Conservation (phyloP, 1,139 yeast genomes). For the Diutina neorugosa region DNA sequence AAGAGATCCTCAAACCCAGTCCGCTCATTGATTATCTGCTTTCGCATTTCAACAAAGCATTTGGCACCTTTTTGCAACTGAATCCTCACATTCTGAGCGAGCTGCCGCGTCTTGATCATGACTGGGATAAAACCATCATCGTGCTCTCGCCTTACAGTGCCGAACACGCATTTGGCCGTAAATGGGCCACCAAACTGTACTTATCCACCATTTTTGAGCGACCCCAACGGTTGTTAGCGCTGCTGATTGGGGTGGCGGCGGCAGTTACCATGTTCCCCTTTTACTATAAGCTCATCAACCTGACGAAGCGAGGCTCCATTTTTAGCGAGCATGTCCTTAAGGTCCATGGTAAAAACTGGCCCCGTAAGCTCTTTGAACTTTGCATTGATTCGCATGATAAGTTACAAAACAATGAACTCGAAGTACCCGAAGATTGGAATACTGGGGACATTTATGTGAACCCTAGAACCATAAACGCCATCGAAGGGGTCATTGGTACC, state of each 20-base stretch:
- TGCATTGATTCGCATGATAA: constrained; percentile 50
- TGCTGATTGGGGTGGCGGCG: constrained; percentile 67
- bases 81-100: constrained; percentile 45
- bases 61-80: constrained; percentile 35
- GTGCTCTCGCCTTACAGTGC: constrained; percentile 49
- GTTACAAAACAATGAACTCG: constrained; percentile 43
- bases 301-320: constrained; percentile 35
- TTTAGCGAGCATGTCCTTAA: constrained; percentile 48
- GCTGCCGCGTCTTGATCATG: constrained; percentile 32
- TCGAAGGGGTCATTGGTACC: constrained; percentile 74
- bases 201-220: constrained; percentile 67
- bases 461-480: constrained; percentile 55
- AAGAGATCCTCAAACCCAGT: not conserved
- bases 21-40: not conserved
- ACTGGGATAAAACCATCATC: constrained; percentile 38
- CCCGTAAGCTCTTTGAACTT: constrained; percentile 42
- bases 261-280: constrained; percentile 64
- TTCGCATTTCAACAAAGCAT: constrained; percentile 20
- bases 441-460: constrained; percentile 73
- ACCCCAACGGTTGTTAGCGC: constrained; percentile 70
- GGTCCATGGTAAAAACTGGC: constrained; percentile 76
- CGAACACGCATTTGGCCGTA: constrained; percentile 61
- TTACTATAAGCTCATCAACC: constrained; percentile 39
- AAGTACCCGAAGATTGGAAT: constrained; percentile 77
- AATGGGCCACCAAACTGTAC: constrained; percentile 66